Evolutionary conservation across 495 filamentous ascomycete genomes (phyloP).

Genomic region (Pyrenula massariospora): DNA sequence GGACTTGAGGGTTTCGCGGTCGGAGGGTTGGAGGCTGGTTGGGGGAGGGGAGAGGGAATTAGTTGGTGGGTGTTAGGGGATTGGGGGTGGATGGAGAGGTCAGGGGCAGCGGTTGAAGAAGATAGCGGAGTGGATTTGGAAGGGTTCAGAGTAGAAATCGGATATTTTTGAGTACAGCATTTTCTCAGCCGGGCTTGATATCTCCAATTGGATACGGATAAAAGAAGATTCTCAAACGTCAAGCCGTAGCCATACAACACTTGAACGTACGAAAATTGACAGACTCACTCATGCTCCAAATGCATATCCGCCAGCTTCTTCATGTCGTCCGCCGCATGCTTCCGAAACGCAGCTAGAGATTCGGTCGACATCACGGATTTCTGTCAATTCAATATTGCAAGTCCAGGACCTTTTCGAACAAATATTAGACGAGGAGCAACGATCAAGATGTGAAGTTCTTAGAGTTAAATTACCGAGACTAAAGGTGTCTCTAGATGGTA

Average conservation of each 20-base stretch:
- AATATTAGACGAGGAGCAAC: neutral
- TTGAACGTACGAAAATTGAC: too few relatives aligned
- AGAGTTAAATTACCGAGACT: neutral
- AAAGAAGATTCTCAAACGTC: too few relatives aligned
- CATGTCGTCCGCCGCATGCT: slow-evolving; percentile 39
- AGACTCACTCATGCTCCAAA: slow-evolving; percentile 39
- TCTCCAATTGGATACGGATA: too few relatives aligned
- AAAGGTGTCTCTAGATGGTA: neutral
- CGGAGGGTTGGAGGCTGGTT: slow-evolving; percentile 31
- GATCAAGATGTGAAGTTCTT: neutral
- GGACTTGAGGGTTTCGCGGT: slow-evolving; percentile 43
- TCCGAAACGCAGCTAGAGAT: slow-evolving; percentile 45
- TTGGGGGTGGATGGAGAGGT: neutral
- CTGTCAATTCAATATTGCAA: too few relatives aligned
- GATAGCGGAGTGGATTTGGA: neutral
- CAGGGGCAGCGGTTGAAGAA: neutral
- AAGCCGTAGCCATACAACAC: too few relatives aligned
- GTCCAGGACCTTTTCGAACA: neutral
- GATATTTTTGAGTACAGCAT: too few relatives aligned
- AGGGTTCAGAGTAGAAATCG: neutral
- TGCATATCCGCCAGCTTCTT: slow-evolving; percentile 49
- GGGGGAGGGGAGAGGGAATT: neutral
- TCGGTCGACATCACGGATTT: slow-evolving; percentile 21
- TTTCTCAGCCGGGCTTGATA: too few relatives aligned
- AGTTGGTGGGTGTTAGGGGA: neutral